Evolutionary conservation across 2,329 filamentous ascomycete species (phyloP).

Genomic region (Fusarium coffeatum): DNA sequence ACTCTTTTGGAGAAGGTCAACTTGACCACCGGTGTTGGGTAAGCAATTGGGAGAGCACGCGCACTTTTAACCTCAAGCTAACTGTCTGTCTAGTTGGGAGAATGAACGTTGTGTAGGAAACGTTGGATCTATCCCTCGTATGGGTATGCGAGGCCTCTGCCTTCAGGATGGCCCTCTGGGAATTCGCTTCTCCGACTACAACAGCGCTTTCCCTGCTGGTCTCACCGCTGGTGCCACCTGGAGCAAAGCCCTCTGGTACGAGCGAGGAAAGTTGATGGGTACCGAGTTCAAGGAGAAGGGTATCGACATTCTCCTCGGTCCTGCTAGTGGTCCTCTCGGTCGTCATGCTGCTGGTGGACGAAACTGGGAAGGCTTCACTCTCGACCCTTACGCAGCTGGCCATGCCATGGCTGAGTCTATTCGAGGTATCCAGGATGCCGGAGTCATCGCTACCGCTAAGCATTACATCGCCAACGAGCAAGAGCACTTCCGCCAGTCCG

Average conservation of each 20-base stretch:
- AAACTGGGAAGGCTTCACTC: slow-evolving; percentile 76
- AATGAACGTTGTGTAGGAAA: slow-evolving; percentile 83
- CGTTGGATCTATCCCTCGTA: slow-evolving; percentile 73
- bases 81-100: slow-evolving; percentile 49
- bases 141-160: slow-evolving; percentile 80
- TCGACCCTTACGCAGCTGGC: slow-evolving; percentile 81
- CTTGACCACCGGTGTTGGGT: slow-evolving; percentile 90
- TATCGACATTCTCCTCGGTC: slow-evolving; percentile 75
- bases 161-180: slow-evolving; percentile 88
- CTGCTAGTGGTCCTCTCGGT: slow-evolving; percentile 61
- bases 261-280: slow-evolving; percentile 61
- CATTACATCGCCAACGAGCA: slow-evolving; percentile 81
- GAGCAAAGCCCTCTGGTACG: slow-evolving; percentile 74
- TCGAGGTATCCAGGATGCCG: slow-evolving; percentile 82
- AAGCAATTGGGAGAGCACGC: slow-evolving; percentile 49
- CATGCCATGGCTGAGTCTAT: slow-evolving; percentile 78
- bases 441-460: slow-evolving; percentile 86
- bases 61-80: neutral
- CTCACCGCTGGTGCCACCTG: slow-evolving; percentile 86
- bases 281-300: slow-evolving; percentile 79
- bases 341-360: slow-evolving; percentile 60
- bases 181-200: slow-evolving; percentile 80
- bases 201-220: slow-evolving; percentile 83
- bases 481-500: slow-evolving; percentile 77
- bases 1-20: slow-evolving; percentile 94